phyloP scores from a whole-genome alignment of 2,329 filamentous ascomycete genomes.

The Penicillium sp. region DNA sequence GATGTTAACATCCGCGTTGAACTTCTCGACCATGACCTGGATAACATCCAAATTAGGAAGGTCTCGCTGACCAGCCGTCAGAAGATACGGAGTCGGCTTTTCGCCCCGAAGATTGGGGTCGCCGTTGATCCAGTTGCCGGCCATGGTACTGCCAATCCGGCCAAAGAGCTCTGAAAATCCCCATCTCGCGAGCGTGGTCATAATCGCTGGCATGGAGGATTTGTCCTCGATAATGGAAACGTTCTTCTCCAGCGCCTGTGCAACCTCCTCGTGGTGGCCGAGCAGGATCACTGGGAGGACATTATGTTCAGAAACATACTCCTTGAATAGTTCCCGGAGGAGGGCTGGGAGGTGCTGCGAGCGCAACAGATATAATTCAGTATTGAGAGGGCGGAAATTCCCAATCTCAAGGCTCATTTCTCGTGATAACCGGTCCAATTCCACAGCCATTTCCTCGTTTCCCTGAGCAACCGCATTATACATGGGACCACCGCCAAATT shows the following conservation, averaged over 20 bases:
- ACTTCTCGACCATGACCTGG: constrained; percentile 17
- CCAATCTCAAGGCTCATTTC: not conserved
- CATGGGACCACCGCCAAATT: not conserved
- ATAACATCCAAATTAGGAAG: constrained; percentile 21
- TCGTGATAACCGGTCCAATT: constrained; percentile 2
- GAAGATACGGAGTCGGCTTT: constrained; percentile 12
- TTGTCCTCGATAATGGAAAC: not conserved
- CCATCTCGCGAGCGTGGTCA: constrained; percentile 16
- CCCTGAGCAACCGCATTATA: constrained; percentile 2
- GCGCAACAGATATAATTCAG: constrained; percentile 3
- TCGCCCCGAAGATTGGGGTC: not conserved
- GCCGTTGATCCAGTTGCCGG: constrained; percentile 19
- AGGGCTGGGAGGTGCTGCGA: constrained; percentile 1
- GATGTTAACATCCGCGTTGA: constrained; percentile 19
- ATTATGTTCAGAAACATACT: not conserved
- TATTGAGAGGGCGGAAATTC: not conserved
- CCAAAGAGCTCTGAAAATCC: constrained; percentile 18
- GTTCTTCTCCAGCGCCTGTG: constrained; percentile 9
- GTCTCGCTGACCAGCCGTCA: constrained; percentile 11
- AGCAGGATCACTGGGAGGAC: constrained; percentile 7
- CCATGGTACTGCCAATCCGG: constrained; percentile 7
- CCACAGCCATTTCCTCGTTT: constrained; percentile 13
- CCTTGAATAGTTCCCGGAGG: not conserved
- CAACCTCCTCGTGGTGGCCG: constrained; percentile 9
- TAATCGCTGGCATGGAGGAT: constrained; percentile 4